These are phyloP conservation scores for Trichodelitschia bisporula DNA, from an alignment of 495 filamentous ascomycete species.

Conservation along the genomic window DNA sequence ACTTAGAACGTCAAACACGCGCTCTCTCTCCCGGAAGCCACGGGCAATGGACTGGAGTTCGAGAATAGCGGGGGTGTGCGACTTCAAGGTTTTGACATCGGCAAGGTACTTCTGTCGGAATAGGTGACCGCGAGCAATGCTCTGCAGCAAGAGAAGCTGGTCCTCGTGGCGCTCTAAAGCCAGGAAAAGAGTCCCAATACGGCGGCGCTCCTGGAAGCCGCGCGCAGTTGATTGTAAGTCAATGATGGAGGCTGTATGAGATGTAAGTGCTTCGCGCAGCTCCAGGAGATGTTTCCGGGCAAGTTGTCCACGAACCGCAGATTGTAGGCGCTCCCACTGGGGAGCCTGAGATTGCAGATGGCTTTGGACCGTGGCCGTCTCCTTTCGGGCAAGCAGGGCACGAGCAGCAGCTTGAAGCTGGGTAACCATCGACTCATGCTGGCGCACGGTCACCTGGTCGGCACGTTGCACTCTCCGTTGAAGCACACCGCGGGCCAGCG, in stretches of 20 bases:
- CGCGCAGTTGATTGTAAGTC: conserved; percentile 24
- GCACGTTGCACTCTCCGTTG: conserved; percentile 11
- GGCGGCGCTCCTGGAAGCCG: conserved; percentile 18
- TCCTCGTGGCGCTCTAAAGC: conserved; percentile 16
- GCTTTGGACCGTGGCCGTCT: background rate
- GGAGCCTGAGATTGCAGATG: background rate
- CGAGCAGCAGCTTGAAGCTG: conserved; percentile 1
- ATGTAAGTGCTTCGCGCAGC: conserved; percentile 14
- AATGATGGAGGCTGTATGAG: conserved; percentile 10
- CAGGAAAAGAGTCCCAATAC: conserved; percentile 11
- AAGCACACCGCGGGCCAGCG: conserved; percentile 20
- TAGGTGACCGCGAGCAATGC: conserved; percentile 13
- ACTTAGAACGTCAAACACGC: conserved; percentile 25
- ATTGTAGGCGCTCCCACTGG: background rate
- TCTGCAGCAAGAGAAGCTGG: conserved; percentile 14
- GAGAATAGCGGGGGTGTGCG: conserved; percentile 29
- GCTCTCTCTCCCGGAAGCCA: conserved; percentile 30
- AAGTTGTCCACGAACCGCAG: background rate
- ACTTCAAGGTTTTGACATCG: conserved; percentile 31
- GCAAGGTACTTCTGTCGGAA: conserved; percentile 19
- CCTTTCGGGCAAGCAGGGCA: background rate
- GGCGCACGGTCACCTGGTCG: conserved; percentile 14
- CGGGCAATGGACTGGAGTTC: conserved; percentile 48
- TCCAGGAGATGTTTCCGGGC: conserved; percentile 8
- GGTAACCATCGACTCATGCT: conserved; percentile 8